Conservation (phyloP, 2,329 filamentous ascomycete species). For the Trichoderma oligosporum region DNA sequence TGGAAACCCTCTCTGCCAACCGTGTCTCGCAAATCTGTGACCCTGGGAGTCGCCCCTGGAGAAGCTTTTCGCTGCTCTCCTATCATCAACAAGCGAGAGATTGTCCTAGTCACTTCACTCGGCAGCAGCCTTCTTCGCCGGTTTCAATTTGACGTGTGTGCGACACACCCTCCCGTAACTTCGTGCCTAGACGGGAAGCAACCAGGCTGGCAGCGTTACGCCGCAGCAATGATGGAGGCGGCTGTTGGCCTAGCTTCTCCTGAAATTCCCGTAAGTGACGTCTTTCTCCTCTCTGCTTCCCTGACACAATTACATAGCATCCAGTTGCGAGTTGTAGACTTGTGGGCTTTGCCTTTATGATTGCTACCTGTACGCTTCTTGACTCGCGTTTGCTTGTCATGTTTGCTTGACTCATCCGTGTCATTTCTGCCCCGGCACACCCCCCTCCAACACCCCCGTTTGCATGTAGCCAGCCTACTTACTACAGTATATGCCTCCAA, state of each 20-base stretch:
- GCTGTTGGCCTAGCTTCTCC: background rate
- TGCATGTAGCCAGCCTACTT: constrained; percentile 1
- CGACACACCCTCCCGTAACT: constrained; percentile 13
- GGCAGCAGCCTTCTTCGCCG: background rate
- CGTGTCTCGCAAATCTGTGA: background rate
- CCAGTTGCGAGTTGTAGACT: background rate
- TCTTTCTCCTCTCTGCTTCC: background rate
- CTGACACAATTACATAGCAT: background rate
- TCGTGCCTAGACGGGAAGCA: background rate
- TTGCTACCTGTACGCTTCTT: background rate
- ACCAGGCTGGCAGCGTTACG: background rate
- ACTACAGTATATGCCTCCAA: background rate
- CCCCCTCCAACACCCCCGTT: constrained; percentile 16
- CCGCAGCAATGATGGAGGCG: constrained; percentile 14
- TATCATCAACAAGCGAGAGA: background rate
- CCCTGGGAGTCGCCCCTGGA: background rate
- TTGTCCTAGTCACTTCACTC: background rate
- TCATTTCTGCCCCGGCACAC: constrained; percentile 5
- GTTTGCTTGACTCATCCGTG: background rate
- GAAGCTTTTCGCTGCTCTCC: background rate
- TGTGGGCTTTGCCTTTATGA: background rate
- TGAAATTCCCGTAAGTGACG: constrained; percentile 8
- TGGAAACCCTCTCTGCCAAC: constrained; percentile 1
- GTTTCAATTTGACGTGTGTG: constrained; percentile 12
- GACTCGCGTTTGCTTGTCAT: background rate